Conservation (phyloP, 352 stramenopile genomes). For the Nothophytophthora sp. region DNA sequence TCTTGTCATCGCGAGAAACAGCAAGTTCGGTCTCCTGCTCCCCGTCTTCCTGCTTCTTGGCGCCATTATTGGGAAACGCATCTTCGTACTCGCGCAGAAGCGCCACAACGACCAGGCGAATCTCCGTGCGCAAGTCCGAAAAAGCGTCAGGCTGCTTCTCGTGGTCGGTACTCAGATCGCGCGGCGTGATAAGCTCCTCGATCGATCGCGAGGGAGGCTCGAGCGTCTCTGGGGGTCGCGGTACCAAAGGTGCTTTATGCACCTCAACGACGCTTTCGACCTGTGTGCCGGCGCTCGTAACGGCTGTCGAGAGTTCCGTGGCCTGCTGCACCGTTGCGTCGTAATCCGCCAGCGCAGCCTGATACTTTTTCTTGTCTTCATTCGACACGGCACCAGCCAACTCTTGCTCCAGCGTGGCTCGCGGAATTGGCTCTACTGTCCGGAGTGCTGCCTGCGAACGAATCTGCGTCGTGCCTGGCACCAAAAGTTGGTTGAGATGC, state of each 20-base stretch:
- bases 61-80: conserved; percentile 14
- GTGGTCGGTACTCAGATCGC: conserved; percentile 46
- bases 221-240: conserved; percentile 28
- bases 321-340: conserved; percentile 39
- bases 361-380: conserved; percentile 81
- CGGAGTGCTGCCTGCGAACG: conserved; percentile 10
- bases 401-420: conserved; percentile 60
- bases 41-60: conserved; percentile 10
- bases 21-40: conserved; percentile 12
- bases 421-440: conserved; percentile 31
- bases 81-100: conserved; percentile 72
- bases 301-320: conserved; percentile 20
- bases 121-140: conserved; percentile 51
- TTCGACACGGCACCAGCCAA: conserved; percentile 42
- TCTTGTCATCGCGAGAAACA: conserved; percentile 58
- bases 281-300: conserved; percentile 24
- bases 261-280: conserved; percentile 35
- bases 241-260: conserved; percentile 36
- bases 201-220: conserved; percentile 33
- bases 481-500: conserved; percentile 35
- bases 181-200: conserved; percentile 50
- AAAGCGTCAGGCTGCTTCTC: conserved; percentile 45
- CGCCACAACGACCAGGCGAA: conserved; percentile 52
- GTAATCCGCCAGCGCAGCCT: conserved; percentile 64
- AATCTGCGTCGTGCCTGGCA: conserved; percentile 29